Percentiles rank a stretch among this genome's conserved stretches.
These are phyloP conservation scores for Lentinula lateritia DNA, from an alignment of 768 basidiomycete genomes.

Conservation along the genomic window DNA sequence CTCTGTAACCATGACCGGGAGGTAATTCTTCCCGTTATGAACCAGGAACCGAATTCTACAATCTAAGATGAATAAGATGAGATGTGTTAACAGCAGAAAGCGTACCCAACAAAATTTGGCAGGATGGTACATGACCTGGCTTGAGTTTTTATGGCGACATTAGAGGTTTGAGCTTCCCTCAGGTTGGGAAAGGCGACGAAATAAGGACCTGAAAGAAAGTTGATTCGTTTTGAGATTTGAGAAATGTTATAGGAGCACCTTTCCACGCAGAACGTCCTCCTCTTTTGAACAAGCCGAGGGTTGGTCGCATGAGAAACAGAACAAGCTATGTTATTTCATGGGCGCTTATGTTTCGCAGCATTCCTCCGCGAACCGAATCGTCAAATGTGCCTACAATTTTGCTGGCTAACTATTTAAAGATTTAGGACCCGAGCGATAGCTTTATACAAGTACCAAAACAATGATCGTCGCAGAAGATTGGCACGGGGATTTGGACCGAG, in stretches of 20 bases:
- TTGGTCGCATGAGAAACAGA: constrained; percentile 50
- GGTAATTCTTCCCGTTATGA: constrained; percentile 89
- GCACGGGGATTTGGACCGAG: too few relatives aligned
- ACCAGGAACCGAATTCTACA: constrained; percentile 81
- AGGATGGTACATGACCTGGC: constrained; percentile 89
- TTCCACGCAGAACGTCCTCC: constrained; percentile 82
- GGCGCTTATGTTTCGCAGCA: neutral
- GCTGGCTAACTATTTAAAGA: neutral
- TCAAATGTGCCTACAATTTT: too few relatives aligned
- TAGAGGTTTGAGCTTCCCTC: constrained; percentile 71
- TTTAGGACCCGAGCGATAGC: neutral
- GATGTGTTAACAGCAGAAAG: neutral
- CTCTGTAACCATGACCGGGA: constrained; percentile 82
- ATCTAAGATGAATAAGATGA: neutral
- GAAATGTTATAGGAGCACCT: constrained; percentile 34
- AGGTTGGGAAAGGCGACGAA: constrained; percentile 92
- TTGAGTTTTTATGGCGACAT: constrained; percentile 83
- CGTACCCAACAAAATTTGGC: constrained; percentile 93
- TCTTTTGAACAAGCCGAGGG: constrained; percentile 46
- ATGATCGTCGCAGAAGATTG: neutral
- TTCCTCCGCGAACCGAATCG: neutral
- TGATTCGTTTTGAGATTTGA: neutral
- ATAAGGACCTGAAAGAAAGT: constrained; percentile 69
- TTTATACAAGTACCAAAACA: neutral
- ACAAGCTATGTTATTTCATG: neutral